These are phyloP conservation scores for Polyporus tsugae DNA, from an alignment of 1,284 basidiomycete genomes.

Conservation along the genomic window DNA sequence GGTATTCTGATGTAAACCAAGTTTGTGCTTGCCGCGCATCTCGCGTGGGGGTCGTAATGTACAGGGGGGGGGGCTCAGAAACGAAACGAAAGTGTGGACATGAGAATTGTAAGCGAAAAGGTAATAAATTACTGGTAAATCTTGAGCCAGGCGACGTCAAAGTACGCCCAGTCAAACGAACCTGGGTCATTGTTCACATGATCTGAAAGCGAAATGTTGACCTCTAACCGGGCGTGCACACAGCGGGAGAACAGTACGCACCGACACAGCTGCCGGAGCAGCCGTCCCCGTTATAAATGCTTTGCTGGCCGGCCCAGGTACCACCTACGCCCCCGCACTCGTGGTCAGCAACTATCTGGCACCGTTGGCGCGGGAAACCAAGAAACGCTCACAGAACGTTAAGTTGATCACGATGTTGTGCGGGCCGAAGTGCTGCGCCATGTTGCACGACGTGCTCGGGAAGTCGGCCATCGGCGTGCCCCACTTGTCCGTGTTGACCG, in stretches of 20 bases:
- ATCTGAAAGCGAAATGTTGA: slow-evolving; percentile 45
- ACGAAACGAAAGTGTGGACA: too few relatives aligned
- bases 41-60: too few relatives aligned
- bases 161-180: slow-evolving; percentile 73
- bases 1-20: too few relatives aligned
- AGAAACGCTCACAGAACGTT: slow-evolving; percentile 45
- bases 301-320: not conserved
- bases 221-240: not conserved
- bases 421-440: slow-evolving; percentile 55
- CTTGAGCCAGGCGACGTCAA: slow-evolving; percentile 63
- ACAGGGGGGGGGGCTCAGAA: too few relatives aligned
- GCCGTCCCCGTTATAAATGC: not conserved
- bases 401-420: slow-evolving; percentile 67
- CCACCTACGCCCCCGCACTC: not conserved
- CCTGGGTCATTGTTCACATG: slow-evolving; percentile 70
- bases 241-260: slow-evolving; percentile 7
- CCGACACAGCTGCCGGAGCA: not conserved
- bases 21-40: too few relatives aligned
- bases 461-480: slow-evolving; percentile 63
- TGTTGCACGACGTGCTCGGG: slow-evolving; percentile 56
- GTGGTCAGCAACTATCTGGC: not conserved
- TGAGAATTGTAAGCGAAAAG: not conserved
- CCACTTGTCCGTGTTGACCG: slow-evolving; percentile 57
- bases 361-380: not conserved
- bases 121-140: slow-evolving; percentile 44